Percentiles rank a stretch among this genome's conserved stretches.
Evolutionary conservation across 805 yeast species (phyloP).

Genomic region (Teunomyces stri): DNA sequence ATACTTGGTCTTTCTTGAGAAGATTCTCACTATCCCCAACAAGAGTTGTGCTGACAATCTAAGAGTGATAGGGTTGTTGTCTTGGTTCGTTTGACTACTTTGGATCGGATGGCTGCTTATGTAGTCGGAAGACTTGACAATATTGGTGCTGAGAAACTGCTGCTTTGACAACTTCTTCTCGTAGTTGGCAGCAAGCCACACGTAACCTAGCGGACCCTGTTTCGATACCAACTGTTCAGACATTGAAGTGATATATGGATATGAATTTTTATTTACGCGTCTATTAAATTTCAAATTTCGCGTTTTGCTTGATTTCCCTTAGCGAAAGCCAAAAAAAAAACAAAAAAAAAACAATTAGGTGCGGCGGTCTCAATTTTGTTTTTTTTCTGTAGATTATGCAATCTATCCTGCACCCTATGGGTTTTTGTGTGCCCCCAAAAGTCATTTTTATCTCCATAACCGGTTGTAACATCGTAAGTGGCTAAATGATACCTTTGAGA

Average conservation of each 20-base stretch:
- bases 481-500: slow-evolving; percentile 9
- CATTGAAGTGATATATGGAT: background rate
- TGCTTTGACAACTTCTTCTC: slow-evolving; percentile 73
- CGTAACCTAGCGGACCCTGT: slow-evolving; percentile 83
- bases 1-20: slow-evolving; percentile 80
- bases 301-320: background rate
- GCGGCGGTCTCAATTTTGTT: background rate
- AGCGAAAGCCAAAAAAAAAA: too few species aligned
- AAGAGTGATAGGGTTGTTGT: slow-evolving; percentile 59
- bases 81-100: slow-evolving; percentile 12
- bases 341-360: background rate
- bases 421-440: background rate
- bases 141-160: slow-evolving; percentile 69
- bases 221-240: slow-evolving; percentile 41
- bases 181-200: slow-evolving; percentile 91
- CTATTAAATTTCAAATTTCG: background rate
- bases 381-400: background rate
- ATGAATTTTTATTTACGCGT: background rate
- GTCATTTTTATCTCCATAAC: slow-evolving; percentile 2
- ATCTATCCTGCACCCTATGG: background rate
- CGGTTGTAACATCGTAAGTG: background rate
- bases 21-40: slow-evolving; percentile 83
- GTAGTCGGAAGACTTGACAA: slow-evolving; percentile 47
- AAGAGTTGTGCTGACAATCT: slow-evolving; percentile 82
- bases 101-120: slow-evolving; percentile 57